Evolutionary conservation across 2,329 filamentous ascomycete genomes (phyloP).

Genomic region (Rachicladosporium sp.): DNA sequence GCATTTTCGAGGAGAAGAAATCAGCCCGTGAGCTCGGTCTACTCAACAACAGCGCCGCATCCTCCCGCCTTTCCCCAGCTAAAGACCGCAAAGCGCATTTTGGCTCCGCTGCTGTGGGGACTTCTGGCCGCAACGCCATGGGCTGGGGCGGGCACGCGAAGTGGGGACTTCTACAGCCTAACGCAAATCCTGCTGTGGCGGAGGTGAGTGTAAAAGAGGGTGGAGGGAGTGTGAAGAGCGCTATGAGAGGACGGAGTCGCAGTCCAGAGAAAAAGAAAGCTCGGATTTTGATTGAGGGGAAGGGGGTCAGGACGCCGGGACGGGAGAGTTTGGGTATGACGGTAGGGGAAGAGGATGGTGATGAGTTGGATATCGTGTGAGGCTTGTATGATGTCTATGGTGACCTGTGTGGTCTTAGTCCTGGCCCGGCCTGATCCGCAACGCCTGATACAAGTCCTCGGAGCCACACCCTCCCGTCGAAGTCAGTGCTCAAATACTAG

Average conservation of each 20-base stretch:
- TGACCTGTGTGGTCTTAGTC: no score
- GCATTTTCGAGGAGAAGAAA: constrained; percentile 15
- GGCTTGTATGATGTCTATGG: no score
- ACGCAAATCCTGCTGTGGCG: constrained; percentile 2
- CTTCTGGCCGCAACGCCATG: constrained; percentile 26
- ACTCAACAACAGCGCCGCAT: constrained; percentile 29
- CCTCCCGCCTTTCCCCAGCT: constrained; percentile 30
- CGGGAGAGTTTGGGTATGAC: constrained; percentile 29
- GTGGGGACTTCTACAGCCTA: constrained; percentile 27
- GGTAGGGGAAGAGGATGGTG: constrained; percentile 28
- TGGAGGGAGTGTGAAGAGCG: no score
- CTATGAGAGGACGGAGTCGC: no score
- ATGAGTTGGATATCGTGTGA: constrained; percentile 39
- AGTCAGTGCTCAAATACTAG: constrained; percentile 30
- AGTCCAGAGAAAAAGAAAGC: constrained; percentile 30
- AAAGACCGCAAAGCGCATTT: constrained; percentile 29
- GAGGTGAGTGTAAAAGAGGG: no score
- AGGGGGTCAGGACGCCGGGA: constrained; percentile 38
- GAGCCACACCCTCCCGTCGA: no score
- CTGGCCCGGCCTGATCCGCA: no score
- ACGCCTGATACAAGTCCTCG: no score
- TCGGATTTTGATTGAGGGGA: constrained; percentile 31
- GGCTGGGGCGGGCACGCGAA: constrained; percentile 38
- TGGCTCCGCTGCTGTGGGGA: constrained; percentile 22
- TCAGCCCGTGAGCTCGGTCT: constrained; percentile 29